Evolutionary conservation across 2,329 filamentous ascomycete genomes (phyloP), one percentile per base, ranked within the genome.

Genomic region (Fusarium sp.): DNA sequence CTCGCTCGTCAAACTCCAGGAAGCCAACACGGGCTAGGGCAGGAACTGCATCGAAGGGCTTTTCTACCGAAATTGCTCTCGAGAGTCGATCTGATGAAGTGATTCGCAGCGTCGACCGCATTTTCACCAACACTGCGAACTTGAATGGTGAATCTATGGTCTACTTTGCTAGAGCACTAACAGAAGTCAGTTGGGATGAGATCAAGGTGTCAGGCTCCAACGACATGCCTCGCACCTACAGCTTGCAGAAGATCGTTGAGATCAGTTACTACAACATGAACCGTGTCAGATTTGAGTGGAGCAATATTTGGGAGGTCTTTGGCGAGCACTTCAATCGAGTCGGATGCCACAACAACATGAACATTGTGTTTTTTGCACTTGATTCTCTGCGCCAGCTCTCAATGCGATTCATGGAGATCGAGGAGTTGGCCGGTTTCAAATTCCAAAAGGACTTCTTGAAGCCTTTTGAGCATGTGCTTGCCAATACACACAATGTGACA

Each of bases 241-340:
- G 94, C 82, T 84, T 99, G 67, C 96, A 99, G 78, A 99, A 99
- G 81, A 89, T 99, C 69, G 97, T 99, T 18, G 96, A 99, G 81
- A 98, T 99, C 80, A 97, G 94, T 79, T 98, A 97, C 81, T 99
- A 99, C 88, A 99, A 99, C 83, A 99, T 99, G 96, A 94, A 93
- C 63, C 91, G 96, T 85, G 95, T 99, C 38, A 92, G 96, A 75
- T 98, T 98, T 75, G 96, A 99, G 79, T 99, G 96, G 96, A 97
- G 92, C 15, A 95, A 92, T 75, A 97, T 99, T 64, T 99, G 96
- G 96, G 92, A 93, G 69, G 92, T 99, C 3, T 87, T 99, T n/a
- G 96, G 96, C 16, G 93, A 97, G 78, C 97, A 99, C 78, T 99
- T 99, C 85, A 98, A 98, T 79, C 91, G 94, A 69, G 96, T 99